These are phyloP conservation scores for Nannochloropsis granulata DNA, from an alignment of 108 stramenopile genomes.

Conservation along the genomic window DNA sequence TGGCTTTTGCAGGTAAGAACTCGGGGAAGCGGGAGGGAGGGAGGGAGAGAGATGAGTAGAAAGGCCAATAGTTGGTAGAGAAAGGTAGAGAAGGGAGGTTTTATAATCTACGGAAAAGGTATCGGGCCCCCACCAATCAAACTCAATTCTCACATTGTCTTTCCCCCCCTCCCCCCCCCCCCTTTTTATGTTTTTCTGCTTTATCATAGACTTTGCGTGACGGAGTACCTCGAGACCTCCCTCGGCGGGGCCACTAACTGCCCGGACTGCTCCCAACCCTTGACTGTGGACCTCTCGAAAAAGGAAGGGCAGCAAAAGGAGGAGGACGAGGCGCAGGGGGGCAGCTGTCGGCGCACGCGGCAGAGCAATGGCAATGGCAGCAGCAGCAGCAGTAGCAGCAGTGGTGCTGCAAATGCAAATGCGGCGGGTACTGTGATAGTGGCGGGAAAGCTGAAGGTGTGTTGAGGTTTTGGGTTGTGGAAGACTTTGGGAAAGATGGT, in stretches of 20 bases:
- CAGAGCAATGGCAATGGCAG: neutral
- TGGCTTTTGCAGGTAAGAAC: conserved; percentile 17
- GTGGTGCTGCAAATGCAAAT: neutral
- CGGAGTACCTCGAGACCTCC: neutral
- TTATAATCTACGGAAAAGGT: no score
- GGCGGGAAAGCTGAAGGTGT: neutral
- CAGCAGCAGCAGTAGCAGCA: neutral
- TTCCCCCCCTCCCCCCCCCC: no score
- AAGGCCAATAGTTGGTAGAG: no score
- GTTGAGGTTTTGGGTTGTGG: neutral
- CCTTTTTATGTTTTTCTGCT: neutral
- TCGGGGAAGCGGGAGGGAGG: no score
- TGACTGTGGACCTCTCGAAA: conserved; percentile 22
- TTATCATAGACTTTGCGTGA: neutral
- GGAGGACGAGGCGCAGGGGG: neutral
- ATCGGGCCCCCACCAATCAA: no score
- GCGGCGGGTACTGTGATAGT: neutral
- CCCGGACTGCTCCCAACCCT: conserved; percentile 21
- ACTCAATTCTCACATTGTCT: no score
- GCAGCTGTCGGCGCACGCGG: neutral
- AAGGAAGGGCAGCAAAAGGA: neutral
- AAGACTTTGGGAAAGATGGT: neutral
- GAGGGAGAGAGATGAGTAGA: no score
- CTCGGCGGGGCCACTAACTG: neutral
- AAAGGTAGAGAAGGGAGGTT: no score